These are phyloP conservation scores for Saccharomyces eubayanus DNA, from an alignment of 805 yeast genomes.

Conservation along the genomic window DNA sequence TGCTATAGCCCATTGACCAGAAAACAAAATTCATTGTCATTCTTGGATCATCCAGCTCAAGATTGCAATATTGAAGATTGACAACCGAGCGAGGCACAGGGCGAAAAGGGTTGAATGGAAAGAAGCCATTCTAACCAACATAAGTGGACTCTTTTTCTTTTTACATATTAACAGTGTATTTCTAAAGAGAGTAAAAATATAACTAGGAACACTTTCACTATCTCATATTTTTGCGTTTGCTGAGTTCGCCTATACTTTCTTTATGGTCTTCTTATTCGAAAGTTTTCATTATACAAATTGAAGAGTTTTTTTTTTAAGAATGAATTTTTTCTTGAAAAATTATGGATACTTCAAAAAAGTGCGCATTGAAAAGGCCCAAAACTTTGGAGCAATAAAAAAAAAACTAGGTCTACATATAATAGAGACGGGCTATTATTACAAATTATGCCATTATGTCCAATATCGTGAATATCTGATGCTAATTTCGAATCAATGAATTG, in stretches of 20 bases:
- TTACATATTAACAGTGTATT: not conserved
- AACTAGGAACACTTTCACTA: not conserved
- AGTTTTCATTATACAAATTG: not conserved
- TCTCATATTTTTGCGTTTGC: not conserved
- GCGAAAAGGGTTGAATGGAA: conserved; percentile 24
- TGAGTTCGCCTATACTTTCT: not conserved
- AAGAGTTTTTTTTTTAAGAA: not conserved
- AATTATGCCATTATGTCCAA: not conserved
- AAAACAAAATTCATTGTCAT: not conserved
- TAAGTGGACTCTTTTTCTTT: not conserved
- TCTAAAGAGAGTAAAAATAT: not conserved
- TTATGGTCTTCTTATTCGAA: not conserved
- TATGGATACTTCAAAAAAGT: not conserved
- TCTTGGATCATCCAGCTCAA: conserved; percentile 52
- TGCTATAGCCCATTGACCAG: conserved; percentile 41
- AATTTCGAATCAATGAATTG: not conserved
- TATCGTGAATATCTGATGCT: not conserved
- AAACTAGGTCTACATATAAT: not conserved
- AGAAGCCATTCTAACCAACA: not conserved
- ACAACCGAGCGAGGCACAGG: conserved; percentile 61
- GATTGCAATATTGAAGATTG: conserved; percentile 30
- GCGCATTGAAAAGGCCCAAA: not conserved
- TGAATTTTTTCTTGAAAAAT: not conserved
- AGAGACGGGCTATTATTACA: not conserved
- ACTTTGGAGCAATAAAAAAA: not conserved